These are phyloP conservation scores for Hymenoscyphus albidus DNA, from an alignment of 2,329 filamentous ascomycete genomes.

Conservation along the genomic window DNA sequence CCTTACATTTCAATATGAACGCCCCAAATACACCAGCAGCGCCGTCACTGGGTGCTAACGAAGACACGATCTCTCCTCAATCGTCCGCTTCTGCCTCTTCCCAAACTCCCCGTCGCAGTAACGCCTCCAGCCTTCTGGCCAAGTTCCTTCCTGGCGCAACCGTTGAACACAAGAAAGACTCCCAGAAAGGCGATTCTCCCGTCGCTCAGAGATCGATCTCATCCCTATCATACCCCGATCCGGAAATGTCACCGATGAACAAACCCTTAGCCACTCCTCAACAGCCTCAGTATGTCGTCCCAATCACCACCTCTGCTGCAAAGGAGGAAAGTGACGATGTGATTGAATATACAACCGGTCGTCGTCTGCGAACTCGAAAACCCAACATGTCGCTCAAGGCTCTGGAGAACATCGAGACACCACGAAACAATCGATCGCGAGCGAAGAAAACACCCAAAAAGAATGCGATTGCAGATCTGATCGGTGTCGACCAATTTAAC, in stretches of 20 bases:
- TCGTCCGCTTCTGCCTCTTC: not conserved
- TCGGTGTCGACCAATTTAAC: constrained; percentile 16
- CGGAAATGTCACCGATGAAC: constrained; percentile 12
- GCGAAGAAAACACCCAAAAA: constrained; percentile 9
- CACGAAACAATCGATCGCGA: constrained; percentile 8
- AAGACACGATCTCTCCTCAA: not conserved
- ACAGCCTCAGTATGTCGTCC: not conserved
- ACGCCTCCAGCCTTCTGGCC: constrained; percentile 29
- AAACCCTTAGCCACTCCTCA: constrained; percentile 8
- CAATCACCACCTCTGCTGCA: constrained; percentile 1
- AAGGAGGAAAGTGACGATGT: constrained; percentile 17
- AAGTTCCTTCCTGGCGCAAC: constrained; percentile 28
- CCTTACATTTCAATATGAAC: constrained; percentile 11
- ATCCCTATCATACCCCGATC: constrained; percentile 16
- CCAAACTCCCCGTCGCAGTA: constrained; percentile 10
- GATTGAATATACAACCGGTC: constrained; percentile 20
- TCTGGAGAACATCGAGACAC: constrained; percentile 21
- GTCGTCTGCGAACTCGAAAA: constrained; percentile 21
- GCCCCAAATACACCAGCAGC: not conserved
- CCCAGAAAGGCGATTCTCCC: constrained; percentile 6
- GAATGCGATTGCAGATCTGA: constrained; percentile 13
- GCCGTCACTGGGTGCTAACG: not conserved
- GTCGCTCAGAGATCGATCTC: not conserved
- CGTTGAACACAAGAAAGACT: constrained; percentile 31
- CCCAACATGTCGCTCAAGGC: constrained; percentile 29